Conservation (phyloP, 2,329 filamentous ascomycete species). For the Colletotrichum sp. region DNA sequence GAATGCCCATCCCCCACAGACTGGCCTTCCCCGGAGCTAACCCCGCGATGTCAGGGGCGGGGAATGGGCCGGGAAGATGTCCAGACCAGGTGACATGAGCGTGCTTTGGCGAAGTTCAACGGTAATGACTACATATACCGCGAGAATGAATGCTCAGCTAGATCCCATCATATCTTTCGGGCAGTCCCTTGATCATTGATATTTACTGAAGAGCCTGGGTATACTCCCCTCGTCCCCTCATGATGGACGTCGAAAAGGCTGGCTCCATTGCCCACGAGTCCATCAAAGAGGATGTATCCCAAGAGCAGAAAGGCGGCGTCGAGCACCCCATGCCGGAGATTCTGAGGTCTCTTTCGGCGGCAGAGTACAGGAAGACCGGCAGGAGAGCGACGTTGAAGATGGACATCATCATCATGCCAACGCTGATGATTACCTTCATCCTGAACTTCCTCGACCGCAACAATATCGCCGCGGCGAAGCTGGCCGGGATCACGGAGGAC, state of each 20-base stretch:
- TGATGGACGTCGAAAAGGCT: neutral
- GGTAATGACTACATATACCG: neutral
- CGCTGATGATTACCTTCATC: conserved; percentile 4
- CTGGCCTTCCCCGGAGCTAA: neutral
- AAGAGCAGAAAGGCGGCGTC: neutral
- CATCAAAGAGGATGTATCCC: neutral
- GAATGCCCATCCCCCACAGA: neutral
- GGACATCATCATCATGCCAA: conserved; percentile 1
- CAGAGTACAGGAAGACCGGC: conserved; percentile 20
- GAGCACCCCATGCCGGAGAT: neutral
- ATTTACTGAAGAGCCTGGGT: neutral
- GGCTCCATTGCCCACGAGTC: neutral
- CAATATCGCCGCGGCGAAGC: conserved; percentile 16
- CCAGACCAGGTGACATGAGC: neutral
- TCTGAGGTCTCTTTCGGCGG: conserved; percentile 8
- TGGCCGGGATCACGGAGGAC: conserved; percentile 23
- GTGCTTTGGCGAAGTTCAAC: neutral
- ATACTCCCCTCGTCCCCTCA: neutral
- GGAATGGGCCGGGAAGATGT: neutral
- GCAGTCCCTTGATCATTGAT: too few relatives aligned
- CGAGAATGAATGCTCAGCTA: too few relatives aligned
- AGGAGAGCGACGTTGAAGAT: neutral
- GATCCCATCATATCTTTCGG: neutral
- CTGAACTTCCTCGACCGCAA: conserved; percentile 8
- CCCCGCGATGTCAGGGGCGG: neutral